Evolutionary conservation across 2,329 filamentous ascomycete species (phyloP), one percentile per base, ranked within the genome.

Genomic region (Cladosporium oxysporum): DNA sequence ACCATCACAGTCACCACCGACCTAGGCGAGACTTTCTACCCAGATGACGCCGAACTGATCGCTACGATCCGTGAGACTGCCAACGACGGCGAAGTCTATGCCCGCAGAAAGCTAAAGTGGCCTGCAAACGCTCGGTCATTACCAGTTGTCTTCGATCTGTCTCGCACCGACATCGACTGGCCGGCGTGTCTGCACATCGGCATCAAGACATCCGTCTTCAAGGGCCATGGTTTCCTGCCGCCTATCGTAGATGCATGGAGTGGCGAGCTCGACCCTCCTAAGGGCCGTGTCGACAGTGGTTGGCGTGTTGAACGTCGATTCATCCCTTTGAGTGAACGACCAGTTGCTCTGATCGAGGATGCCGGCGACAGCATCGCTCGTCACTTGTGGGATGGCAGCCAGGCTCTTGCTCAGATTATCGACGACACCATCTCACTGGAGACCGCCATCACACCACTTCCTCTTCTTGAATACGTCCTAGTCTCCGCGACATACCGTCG

Each of bases 351-450:
- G 53, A 88, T 85, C 80, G 89, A 91, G 74, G 89, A 91, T 72
- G 90, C 87, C 0, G 88, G 89, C 4, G 89, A 91, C 72, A 90
- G 87, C 74, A 91, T 91, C 72, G 89, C 89, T 6, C 81, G 88
- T 50, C 89, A 91, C 78, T 82, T 91, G 58, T 91, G 89, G 89
- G 87, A 89, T 76, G 87, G 85, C 44, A 86, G 85, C 49, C 78
- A 88, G 21, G 82, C 84, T n/a, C 80, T 87, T 35, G 80, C 85
- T 2, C 82, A 83, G 52, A 83, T 84, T 65, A 77, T 88, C 61
- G 79, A 83, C 57, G 75, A 80, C 60, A 76, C 80, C 6, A 75
- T 83, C 31, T 74, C 76, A 60, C 74, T 71, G 62, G 73, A 68
- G 47, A 69, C 70, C 11, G 68, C 71, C 2, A 66, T 66, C n/a